These are phyloP conservation scores for Purshia tridentata DNA, from an alignment of 306 rosid genomes.

Conservation along the genomic window DNA sequence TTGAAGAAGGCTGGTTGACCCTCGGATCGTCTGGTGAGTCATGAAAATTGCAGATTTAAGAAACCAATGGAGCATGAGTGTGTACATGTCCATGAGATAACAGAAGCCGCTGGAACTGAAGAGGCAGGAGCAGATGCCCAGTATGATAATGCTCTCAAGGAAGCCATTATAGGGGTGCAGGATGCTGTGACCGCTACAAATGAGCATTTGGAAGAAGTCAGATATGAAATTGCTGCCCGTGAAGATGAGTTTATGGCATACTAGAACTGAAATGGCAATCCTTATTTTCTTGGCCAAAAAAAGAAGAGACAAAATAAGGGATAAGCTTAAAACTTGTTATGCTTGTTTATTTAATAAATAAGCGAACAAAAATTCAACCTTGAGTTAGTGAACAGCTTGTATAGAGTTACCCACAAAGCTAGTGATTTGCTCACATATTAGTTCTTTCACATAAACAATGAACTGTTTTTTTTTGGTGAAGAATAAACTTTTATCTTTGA, in stretches of 20 bases:
- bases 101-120: constrained; percentile 82
- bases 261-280: too few species aligned
- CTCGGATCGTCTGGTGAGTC: constrained; percentile 77
- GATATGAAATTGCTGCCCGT: constrained; percentile 91
- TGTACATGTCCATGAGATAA: constrained; percentile 71
- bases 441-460: too few species aligned
- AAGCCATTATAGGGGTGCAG: constrained; percentile 88
- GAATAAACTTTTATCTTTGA: too few species aligned
- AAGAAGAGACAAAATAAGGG: too few species aligned
- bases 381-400: too few species aligned
- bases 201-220: constrained; percentile 85
- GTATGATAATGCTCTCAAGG: constrained; percentile 81
- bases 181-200: constrained; percentile 75
- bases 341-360: too few species aligned
- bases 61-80: constrained; percentile 72
- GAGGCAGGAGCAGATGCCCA: constrained; percentile 91
- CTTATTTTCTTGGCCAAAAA: too few species aligned
- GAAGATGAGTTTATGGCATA: constrained; percentile 39
- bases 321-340: too few species aligned
- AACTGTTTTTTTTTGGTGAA: too few species aligned
- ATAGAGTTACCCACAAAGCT: too few species aligned
- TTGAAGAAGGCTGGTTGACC: constrained; percentile 85
- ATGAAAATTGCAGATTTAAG: constrained; percentile 68
- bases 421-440: too few species aligned
- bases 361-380: too few species aligned